These are phyloP conservation scores for Diaporthe citrichinensis DNA, from an alignment of 2,329 filamentous ascomycete species.

Conservation along the genomic window DNA sequence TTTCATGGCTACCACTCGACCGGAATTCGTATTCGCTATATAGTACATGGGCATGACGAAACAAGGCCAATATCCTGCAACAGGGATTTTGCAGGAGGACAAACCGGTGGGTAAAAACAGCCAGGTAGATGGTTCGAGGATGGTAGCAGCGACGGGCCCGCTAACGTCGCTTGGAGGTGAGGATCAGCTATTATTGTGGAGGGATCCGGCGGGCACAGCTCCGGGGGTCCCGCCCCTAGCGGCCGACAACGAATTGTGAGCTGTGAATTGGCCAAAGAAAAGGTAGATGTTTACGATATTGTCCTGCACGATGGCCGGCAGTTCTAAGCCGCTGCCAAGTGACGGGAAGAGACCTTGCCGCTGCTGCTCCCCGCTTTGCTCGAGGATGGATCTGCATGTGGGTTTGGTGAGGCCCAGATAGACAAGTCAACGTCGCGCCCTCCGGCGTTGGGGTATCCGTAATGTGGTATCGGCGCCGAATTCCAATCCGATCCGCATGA, in stretches of 20 bases:
- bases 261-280: not conserved
- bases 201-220: not conserved
- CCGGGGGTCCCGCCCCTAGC: not conserved
- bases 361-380: not conserved
- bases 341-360: conserved; percentile 6
- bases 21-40: conserved; percentile 9
- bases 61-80: conserved; percentile 8
- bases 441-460: too few species aligned
- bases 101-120: not conserved
- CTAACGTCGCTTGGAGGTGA: conserved; percentile 1
- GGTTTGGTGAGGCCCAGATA: not conserved
- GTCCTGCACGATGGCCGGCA: not conserved
- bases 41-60: not conserved
- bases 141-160: not conserved
- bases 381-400: not conserved
- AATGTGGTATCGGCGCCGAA: not conserved
- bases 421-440: not conserved
- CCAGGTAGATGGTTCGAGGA: not conserved
- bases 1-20: not conserved
- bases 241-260: not conserved
- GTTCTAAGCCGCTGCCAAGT: not conserved
- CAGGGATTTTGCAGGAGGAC: conserved; percentile 2
- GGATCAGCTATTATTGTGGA: conserved; percentile 5
- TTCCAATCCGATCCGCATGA: not conserved
- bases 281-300: not conserved